phyloP scores from a whole-genome alignment of 768 basidiomycete genomes.

The Nidularia sp. region DNA sequence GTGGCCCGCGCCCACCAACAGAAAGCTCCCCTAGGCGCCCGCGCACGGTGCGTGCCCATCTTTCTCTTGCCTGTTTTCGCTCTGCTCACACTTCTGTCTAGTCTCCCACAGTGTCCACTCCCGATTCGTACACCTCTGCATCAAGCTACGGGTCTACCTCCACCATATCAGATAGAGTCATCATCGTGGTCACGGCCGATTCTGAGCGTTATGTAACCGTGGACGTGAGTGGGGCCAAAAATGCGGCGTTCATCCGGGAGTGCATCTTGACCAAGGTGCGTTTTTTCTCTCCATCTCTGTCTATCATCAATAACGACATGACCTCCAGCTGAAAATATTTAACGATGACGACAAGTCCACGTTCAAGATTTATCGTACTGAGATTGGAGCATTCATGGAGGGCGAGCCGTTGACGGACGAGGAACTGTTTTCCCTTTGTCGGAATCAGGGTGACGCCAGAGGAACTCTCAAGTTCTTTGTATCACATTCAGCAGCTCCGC shows the following conservation, averaged over 20 bases:
- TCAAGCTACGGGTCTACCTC: constrained; percentile 20
- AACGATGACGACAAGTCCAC: constrained; percentile 77
- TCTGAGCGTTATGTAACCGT: constrained; percentile 74
- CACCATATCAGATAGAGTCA: constrained; percentile 30
- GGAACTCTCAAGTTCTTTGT: constrained; percentile 86
- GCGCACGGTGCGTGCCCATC: constrained; percentile 26
- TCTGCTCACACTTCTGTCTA: constrained; percentile 13
- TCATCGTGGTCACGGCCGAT: constrained; percentile 72
- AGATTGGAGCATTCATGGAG: constrained; percentile 75
- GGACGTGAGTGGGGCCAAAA: constrained; percentile 62
- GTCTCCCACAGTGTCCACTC: constrained; percentile 36
- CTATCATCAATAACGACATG: not conserved
- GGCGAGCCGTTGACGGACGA: constrained; percentile 73
- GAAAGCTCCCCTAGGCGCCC: constrained; percentile 18
- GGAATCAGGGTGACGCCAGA: constrained; percentile 66
- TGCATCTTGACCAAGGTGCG: constrained; percentile 76
- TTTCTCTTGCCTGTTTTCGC: constrained; percentile 13
- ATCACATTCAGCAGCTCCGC: constrained; percentile 54
- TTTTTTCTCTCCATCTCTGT: constrained; percentile 8
- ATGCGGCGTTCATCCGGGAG: constrained; percentile 70
- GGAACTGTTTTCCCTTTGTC: constrained; percentile 67
- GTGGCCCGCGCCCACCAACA: constrained; percentile 15
- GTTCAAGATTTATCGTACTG: constrained; percentile 83
- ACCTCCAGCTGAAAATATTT: constrained; percentile 62
- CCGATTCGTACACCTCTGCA: constrained; percentile 25